These are phyloP conservation scores for Fusarium oxysporum DNA, from an alignment of 2,329 filamentous ascomycete species.

Conservation along the genomic window DNA sequence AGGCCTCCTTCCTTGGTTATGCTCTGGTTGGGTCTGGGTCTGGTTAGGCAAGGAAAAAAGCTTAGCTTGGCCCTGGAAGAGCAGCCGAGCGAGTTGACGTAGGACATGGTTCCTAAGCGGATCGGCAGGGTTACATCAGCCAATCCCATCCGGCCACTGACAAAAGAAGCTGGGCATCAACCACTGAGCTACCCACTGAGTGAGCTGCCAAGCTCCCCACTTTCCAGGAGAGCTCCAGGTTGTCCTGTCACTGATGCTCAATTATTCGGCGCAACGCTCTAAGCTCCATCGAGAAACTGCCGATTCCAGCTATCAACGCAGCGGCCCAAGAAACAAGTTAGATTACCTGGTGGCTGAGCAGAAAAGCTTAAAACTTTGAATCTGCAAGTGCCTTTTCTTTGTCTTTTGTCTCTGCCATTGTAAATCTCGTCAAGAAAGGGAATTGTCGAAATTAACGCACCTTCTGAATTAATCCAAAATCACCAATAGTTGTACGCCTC, in stretches of 20 bases:
- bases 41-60: constrained; percentile 6
- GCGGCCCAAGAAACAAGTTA: constrained; percentile 6
- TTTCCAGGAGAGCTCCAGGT: constrained; percentile 19
- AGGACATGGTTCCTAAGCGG: constrained; percentile 29
- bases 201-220: constrained; percentile 19
- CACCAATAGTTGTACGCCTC: not conserved
- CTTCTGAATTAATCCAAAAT: not conserved
- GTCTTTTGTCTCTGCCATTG: not conserved
- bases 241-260: constrained; percentile 33
- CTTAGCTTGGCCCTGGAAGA: constrained; percentile 9
- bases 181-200: constrained; percentile 11
- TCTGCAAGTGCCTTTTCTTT: not conserved
- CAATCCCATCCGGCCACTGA: not conserved
- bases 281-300: constrained; percentile 26
- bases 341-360: constrained; percentile 19
- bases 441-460: not conserved
- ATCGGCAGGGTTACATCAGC: constrained; percentile 8
- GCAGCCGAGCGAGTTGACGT: constrained; percentile 28
- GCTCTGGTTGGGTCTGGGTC: not conserved
- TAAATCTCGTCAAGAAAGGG: not conserved
- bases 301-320: constrained; percentile 9
- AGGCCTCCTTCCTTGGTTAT: constrained; percentile 31
- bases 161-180: constrained; percentile 6
- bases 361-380: constrained; percentile 36
- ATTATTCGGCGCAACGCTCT: constrained; percentile 26